These are phyloP conservation scores for Moringa oleifera DNA, from an alignment of 345 rosid species.

Conservation along the genomic window DNA sequence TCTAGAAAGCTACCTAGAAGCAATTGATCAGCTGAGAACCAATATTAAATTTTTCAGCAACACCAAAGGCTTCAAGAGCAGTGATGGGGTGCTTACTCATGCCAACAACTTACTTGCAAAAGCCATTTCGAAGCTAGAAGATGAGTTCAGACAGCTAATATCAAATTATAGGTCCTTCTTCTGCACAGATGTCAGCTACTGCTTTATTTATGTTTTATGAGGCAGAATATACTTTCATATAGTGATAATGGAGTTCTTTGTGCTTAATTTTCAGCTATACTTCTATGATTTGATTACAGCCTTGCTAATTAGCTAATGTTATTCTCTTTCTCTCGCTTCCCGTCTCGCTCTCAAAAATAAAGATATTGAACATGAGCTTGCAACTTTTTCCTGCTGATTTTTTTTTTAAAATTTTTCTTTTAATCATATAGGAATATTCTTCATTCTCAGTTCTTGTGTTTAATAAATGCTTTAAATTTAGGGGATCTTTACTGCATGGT, in stretches of 20 bases:
- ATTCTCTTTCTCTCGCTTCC: not conserved
- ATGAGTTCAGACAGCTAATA: conserved; percentile 76
- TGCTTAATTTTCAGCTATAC: not conserved
- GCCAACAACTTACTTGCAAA: conserved; percentile 66
- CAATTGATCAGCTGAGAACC: conserved; percentile 78
- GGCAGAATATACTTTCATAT: not conserved
- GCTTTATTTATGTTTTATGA: conserved; percentile 5
- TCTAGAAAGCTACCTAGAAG: conserved; percentile 82
- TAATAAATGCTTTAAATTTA: not conserved
- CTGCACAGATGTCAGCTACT: not conserved
- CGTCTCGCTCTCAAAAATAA: not conserved
- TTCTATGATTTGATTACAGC: not conserved
- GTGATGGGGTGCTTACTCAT: conserved; percentile 59
- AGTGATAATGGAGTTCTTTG: not conserved
- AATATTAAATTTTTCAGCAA: conserved; percentile 62
- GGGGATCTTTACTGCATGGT: not conserved
- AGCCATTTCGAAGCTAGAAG: conserved; percentile 85
- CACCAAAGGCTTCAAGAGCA: conserved; percentile 54
- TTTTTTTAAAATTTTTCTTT: no score
- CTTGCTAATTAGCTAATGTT: not conserved
- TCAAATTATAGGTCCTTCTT: conserved; percentile 68
- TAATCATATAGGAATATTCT: not conserved
- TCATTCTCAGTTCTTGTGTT: not conserved
- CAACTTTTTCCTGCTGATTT: no score
- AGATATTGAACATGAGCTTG: not conserved